Conservation (phyloP, 306 rosid species). For the Luffa acutangula region DNA sequence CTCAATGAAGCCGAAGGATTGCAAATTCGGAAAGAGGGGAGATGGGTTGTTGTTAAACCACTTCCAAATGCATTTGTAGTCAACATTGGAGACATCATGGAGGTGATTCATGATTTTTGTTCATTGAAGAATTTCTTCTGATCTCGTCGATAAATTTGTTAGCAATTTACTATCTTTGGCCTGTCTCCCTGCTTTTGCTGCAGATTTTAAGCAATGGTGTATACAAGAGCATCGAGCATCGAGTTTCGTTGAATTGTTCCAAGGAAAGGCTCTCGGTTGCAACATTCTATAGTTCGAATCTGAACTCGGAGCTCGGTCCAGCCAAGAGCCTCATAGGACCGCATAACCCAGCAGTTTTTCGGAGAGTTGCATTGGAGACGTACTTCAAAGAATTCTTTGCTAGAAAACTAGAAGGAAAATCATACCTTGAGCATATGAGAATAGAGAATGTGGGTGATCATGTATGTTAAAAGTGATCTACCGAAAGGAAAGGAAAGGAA, state of each 20-base stretch:
- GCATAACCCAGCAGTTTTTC: slow-evolving; percentile 23
- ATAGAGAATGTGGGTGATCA: not conserved
- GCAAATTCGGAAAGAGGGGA: slow-evolving; percentile 19
- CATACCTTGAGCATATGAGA: slow-evolving; percentile 20
- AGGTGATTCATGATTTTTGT: slow-evolving; percentile 9
- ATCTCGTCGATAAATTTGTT: not conserved
- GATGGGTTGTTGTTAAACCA: slow-evolving; percentile 23
- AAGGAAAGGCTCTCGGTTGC: slow-evolving; percentile 41
- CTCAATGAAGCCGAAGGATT: slow-evolving; percentile 25
- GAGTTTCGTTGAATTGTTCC: slow-evolving; percentile 25
- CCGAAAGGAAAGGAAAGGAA: not conserved
- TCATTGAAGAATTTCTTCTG: not conserved
- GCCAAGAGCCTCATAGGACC: slow-evolving; percentile 23
- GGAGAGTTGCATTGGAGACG: slow-evolving; percentile 1
- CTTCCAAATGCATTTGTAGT: slow-evolving; percentile 17
- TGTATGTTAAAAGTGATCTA: not conserved
- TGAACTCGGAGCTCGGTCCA: slow-evolving; percentile 35
- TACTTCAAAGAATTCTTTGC: slow-evolving; percentile 17
- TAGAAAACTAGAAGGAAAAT: slow-evolving; percentile 27
- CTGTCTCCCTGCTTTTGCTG: not conserved
- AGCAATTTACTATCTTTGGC: not conserved
- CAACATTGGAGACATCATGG: slow-evolving; percentile 25
- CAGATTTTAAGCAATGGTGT: slow-evolving; percentile 48
- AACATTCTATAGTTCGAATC: slow-evolving; percentile 28
- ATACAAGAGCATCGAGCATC: slow-evolving; percentile 33